Conservation (phyloP, 2,329 filamentous ascomycete species). For the Fusarium multiceps region DNA sequence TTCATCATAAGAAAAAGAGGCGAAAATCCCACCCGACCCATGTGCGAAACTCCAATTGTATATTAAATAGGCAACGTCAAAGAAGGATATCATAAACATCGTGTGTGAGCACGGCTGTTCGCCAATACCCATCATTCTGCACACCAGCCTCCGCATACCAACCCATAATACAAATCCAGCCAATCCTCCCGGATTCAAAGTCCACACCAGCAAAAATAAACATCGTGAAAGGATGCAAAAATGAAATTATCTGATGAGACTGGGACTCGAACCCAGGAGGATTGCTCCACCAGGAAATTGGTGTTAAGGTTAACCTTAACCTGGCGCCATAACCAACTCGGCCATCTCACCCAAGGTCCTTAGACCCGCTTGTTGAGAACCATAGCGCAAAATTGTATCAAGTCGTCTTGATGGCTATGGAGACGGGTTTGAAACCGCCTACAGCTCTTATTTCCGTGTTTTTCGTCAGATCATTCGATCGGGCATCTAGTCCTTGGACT, state of each 20-base stretch:
- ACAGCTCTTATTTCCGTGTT: neutral
- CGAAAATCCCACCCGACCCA: slow-evolving; percentile 5
- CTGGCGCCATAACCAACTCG: slow-evolving; percentile 46
- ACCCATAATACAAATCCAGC: neutral
- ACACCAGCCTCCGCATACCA: neutral
- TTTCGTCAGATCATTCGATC: neutral
- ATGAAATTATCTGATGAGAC: slow-evolving; percentile 38
- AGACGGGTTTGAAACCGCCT: neutral
- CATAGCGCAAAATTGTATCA: slow-evolving; percentile 17
- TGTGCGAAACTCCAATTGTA: slow-evolving; percentile 31
- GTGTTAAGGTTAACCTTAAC: slow-evolving; percentile 43
- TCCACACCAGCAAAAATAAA: slow-evolving; percentile 8
- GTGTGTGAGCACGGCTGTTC: neutral
- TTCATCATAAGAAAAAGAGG: slow-evolving; percentile 8
- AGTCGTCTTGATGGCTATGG: neutral
- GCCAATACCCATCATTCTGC: neutral
- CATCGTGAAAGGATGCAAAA: slow-evolving; percentile 23
- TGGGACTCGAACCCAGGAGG: slow-evolving; percentile 46
- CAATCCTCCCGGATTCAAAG: neutral
- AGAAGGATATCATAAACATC: neutral
- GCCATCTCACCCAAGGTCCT: slow-evolving; percentile 41
- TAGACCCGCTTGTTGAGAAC: slow-evolving; percentile 31
- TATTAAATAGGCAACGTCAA: slow-evolving; percentile 1
- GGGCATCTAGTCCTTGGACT: slow-evolving; percentile 57
- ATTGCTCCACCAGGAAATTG: slow-evolving; percentile 45